These are phyloP conservation scores for Ilex aquifolium DNA, from an alignment of 257 asterid species.

Conservation along the genomic window DNA sequence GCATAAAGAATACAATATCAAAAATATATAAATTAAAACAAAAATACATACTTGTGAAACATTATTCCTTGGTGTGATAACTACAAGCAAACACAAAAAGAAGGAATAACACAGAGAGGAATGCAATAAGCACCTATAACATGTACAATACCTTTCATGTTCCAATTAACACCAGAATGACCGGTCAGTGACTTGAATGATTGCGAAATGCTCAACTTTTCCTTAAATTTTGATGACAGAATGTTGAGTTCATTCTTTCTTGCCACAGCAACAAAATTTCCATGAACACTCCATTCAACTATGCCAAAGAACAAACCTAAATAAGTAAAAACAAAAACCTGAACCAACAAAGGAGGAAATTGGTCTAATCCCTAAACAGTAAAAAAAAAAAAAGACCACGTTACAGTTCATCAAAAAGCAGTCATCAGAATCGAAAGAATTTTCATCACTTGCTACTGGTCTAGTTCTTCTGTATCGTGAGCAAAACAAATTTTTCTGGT, in stretches of 20 bases:
- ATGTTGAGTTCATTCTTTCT: constrained; percentile 57
- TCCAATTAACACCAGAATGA: constrained; percentile 42
- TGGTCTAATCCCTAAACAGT: not conserved
- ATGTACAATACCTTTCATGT: constrained; percentile 34
- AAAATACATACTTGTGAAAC: no score
- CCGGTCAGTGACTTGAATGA: constrained; percentile 48
- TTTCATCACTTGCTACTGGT: no score
- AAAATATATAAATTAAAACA: no score
- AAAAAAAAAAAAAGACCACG: not conserved
- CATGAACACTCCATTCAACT: constrained; percentile 86
- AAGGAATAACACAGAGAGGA: not conserved
- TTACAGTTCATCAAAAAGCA: not conserved
- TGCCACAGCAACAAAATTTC: constrained; percentile 62
- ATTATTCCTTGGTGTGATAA: no score
- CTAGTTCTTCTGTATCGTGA: no score
- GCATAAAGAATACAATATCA: no score
- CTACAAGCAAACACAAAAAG: not conserved
- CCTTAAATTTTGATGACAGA: constrained; percentile 53
- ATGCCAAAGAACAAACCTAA: constrained; percentile 22
- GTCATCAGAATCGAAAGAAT: no score
- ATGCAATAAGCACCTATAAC: not conserved
- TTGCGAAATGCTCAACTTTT: constrained; percentile 44
- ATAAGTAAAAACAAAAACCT: constrained; percentile 9
- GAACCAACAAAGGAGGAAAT: not conserved
- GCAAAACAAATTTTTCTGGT: no score